These are phyloP conservation scores for Monosporozyma yasuniensis DNA, from an alignment of 805 yeast species.

Conservation along the genomic window DNA sequence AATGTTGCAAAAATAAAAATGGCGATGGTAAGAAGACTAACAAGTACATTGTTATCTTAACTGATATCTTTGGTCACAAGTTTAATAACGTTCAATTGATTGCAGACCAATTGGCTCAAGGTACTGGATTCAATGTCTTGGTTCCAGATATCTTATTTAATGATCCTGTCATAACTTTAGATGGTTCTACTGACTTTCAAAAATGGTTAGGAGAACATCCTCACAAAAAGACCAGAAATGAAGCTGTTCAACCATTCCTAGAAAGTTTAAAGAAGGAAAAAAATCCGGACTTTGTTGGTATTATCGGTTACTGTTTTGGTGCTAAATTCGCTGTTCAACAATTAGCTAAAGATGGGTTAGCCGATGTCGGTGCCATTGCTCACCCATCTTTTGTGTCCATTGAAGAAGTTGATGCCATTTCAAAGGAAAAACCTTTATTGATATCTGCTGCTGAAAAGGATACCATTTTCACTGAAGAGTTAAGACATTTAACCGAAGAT, in stretches of 20 bases:
- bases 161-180: conserved; percentile 32
- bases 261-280: conserved; percentile 34
- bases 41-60: conserved; percentile 49
- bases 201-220: conserved; percentile 50
- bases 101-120: conserved; percentile 55
- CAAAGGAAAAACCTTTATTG: conserved; percentile 45
- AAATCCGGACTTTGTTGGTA: conserved; percentile 43
- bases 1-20: background rate
- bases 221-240: conserved; percentile 35
- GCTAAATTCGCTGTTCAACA: conserved; percentile 59
- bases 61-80: conserved; percentile 63
- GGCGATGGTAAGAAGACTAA: conserved; percentile 18
- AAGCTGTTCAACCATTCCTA: conserved; percentile 43
- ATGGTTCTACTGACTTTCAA: conserved; percentile 19
- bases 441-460: conserved; percentile 75
- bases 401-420: conserved; percentile 54
- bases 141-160: conserved; percentile 68
- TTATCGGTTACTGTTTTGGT: conserved; percentile 80
- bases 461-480: conserved; percentile 49
- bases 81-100: conserved; percentile 49
- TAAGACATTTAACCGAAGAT: conserved; percentile 53
- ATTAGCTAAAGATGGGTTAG: conserved; percentile 28
- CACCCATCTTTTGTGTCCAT: conserved; percentile 71
- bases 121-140: conserved; percentile 52
- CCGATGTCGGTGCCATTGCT: conserved; percentile 62